Base-by-base conservation (phyloP, 2,329 filamentous ascomycete species). In the Colletotrichum scovillei region DNA sequence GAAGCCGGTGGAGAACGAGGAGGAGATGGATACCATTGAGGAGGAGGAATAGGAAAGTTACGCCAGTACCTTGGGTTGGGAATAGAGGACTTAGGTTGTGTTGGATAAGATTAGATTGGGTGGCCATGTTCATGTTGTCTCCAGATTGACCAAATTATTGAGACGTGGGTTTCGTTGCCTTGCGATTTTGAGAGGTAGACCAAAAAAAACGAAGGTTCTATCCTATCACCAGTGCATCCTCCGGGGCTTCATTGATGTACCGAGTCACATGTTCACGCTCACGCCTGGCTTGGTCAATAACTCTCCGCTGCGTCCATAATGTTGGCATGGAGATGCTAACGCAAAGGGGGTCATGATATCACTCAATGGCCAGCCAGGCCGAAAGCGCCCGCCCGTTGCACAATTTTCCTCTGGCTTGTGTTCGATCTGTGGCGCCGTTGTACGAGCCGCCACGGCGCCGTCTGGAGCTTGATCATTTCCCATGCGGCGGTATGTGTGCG, bases 381-480 rank as follows among this genome's bases (percentile, higher is more conserved):
- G 62, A 67, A 52, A 67, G 56, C 46, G 60, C 38, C 55, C 22
- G 60, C 56, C 63, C 19, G 60, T 26, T 30, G 56, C 30, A 28
- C 52, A 19, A 63, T 52, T 28, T 30, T 19, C 6, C 12, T 55
- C 55, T 58, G 28, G 38, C 35, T 63, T 49, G 38, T 30, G 14
- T 46, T 32, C 67, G 67, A 73, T 65, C 60, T 53, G 67, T 70
- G 70, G 66, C 59, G 67, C 49, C 38, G 69, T 72, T 55, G 42
- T 38, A 69, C 32, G 59, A 58, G 38, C 42, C 59, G 24, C 52
- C 16, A 52, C 30, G 14, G 16, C 49, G 35, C 55, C 59, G 46
- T 55, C 26, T 42, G 24, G 30, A 38, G 52, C 53, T 30, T 60
- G 28, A 32, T 53, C 26, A 59, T 46, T 49, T 59, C 28, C 69